Evolutionary conservation across 2,329 filamentous ascomycete genomes (phyloP), one percentile per base, ranked within the genome.

Genomic region (Ceratocystis eucalypticola): DNA sequence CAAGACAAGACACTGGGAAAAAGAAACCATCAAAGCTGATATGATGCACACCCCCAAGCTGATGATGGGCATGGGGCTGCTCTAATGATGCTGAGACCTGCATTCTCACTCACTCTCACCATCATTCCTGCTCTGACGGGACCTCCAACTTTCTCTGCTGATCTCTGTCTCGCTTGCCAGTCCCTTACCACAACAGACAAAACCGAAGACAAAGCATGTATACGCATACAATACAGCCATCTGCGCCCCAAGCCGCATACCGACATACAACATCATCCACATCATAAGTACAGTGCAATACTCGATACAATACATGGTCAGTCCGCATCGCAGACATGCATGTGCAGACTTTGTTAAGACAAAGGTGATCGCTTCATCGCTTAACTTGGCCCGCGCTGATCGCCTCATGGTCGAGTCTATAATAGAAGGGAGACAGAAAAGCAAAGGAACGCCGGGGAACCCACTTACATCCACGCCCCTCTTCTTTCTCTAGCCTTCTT

Each of bases 341-440:
- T 57, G 25, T 25, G 10, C 17, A 33, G 53, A 17, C 55, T 30
- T 7, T 30, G 55, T 30, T 33, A 33, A 59, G 28, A 59, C 55
- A 59, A 59, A 59, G 55, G 30, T 30, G 28, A 59, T 59, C 55
- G 55, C 53, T 59, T 59, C 53, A 30, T 57, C 53, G 53, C 53
- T 57, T 57, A 57, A 28, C 53, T 28, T 57, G 53, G 53, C 53
- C 53, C 53, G 53, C 53, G 53, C 53, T 33, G 53, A 57, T 57
- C 53, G 53, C 53, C 53, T 57, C 53, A 57, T 57, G 53, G 53
- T 28, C 53, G 17, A 57, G 12, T 57, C 53, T 57, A 25, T 25
- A 25, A 57, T 57, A 5, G 53, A 57, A 57, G 53, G 53, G 53
- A 57, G 53, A 57, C 53, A 57, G 53, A 57, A 57, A 57, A 15